These are phyloP conservation scores for Lecanosticta acicola DNA, from an alignment of 2,329 filamentous ascomycete genomes.

Conservation along the genomic window DNA sequence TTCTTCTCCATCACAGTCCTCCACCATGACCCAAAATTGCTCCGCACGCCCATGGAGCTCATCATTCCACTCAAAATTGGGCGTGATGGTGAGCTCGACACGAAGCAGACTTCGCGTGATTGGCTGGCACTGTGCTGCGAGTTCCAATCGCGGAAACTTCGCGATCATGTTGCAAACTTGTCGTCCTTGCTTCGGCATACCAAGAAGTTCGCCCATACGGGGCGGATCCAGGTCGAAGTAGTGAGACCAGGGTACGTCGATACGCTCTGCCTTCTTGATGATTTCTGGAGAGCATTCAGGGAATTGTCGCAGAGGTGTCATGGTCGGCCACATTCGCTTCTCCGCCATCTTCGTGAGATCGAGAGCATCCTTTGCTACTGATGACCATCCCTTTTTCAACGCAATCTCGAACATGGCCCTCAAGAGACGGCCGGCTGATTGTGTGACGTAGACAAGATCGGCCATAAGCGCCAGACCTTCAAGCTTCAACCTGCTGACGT, in stretches of 20 bases:
- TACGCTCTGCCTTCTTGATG: constrained; percentile 84
- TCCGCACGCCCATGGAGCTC: constrained; percentile 80
- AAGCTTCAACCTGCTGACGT: constrained; percentile 88
- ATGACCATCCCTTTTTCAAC: constrained; percentile 94
- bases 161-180: constrained; percentile 79
- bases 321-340: constrained; percentile 99
- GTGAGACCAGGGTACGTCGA: constrained; percentile 85
- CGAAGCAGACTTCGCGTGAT: constrained; percentile 90
- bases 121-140: constrained; percentile 90
- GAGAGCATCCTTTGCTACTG: constrained; percentile 83
- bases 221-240: constrained; percentile 97
- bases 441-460: constrained; percentile 96
- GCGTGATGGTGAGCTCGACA: constrained; percentile 83
- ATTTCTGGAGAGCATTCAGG: constrained; percentile 75
- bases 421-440: constrained; percentile 92
- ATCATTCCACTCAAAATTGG: constrained; percentile 95
- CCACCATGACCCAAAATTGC: constrained; percentile 94
- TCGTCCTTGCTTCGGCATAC: constrained; percentile 80
- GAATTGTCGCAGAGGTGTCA: constrained; percentile 93
- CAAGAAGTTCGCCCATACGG: constrained; percentile 89
- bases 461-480: constrained; percentile 95
- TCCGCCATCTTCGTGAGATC: constrained; percentile 99
- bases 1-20: constrained; percentile 95
- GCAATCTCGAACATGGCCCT: constrained; percentile 95
- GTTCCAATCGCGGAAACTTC: constrained; percentile 87